These are phyloP conservation scores for Aureobasidium sp. DNA, from an alignment of 2,329 filamentous ascomycete species.

Conservation along the genomic window DNA sequence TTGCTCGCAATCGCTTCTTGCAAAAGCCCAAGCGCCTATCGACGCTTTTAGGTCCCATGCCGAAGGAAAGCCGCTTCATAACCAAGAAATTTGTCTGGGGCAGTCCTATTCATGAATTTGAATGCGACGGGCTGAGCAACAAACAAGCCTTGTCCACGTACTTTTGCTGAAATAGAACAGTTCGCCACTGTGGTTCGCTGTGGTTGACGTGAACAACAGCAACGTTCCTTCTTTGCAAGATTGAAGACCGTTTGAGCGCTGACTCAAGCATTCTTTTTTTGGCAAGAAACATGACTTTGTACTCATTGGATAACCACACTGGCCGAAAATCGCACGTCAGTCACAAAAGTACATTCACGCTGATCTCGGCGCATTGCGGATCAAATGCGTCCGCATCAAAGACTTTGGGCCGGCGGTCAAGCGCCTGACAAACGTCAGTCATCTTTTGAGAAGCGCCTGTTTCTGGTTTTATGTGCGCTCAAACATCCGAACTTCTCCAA, in stretches of 20 bases:
- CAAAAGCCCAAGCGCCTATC: not conserved
- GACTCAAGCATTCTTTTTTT: conserved; percentile 2
- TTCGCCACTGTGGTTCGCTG: not conserved
- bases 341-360: not conserved
- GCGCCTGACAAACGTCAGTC: not conserved
- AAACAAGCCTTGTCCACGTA: not conserved
- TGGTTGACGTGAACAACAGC: not conserved
- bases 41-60: conserved; percentile 1
- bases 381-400: not conserved
- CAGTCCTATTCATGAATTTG: not conserved
- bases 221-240: too few relatives aligned
- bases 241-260: not conserved
- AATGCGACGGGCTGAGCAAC: not conserved
- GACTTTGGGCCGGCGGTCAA: not conserved
- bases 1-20: not conserved
- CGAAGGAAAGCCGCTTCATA: conserved; percentile 8
- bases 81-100: not conserved
- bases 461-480: not conserved
- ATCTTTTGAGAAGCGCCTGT: conserved; percentile 1
- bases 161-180: not conserved
- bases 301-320: not conserved
- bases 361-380: conserved; percentile 10
- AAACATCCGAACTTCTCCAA: too few relatives aligned
- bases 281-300: conserved; percentile 3
- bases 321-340: not conserved